These are phyloP conservation scores for Neonectria punicea DNA, from an alignment of 2,329 filamentous ascomycete species.

Conservation along the genomic window DNA sequence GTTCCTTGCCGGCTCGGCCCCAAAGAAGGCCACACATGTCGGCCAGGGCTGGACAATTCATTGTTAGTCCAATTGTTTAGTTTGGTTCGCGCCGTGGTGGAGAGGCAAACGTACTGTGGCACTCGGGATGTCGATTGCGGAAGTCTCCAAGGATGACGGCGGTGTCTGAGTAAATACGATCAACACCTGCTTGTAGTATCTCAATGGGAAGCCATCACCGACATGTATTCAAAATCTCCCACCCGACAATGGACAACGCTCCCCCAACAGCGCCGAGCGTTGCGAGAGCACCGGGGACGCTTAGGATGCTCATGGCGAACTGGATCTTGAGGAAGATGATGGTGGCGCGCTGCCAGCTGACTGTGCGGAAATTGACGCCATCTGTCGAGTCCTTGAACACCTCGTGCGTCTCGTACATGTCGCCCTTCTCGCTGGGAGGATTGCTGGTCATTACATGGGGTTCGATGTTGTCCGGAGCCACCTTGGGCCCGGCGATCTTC, in stretches of 20 bases:
- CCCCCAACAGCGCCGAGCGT: conserved; percentile 27
- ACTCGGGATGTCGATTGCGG: conserved; percentile 40
- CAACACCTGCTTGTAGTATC: neutral
- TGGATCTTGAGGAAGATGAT: conserved; percentile 53
- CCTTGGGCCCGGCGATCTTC: neutral
- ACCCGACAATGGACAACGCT: conserved; percentile 36
- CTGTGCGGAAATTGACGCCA: conserved; percentile 44
- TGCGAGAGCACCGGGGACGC: conserved; percentile 35
- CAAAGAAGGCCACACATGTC: conserved; percentile 40
- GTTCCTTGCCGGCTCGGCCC: conserved; percentile 38
- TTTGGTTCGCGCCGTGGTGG: neutral
- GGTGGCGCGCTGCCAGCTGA: conserved; percentile 53
- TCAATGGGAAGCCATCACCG: conserved; percentile 1
- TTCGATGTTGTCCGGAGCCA: conserved; percentile 13
- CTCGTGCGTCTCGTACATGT: conserved; percentile 31
- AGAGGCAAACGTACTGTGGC: conserved; percentile 34
- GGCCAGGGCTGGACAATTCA: conserved; percentile 29
- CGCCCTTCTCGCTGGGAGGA: conserved; percentile 17
- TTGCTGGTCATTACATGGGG: conserved; percentile 16
- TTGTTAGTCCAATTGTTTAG: neutral
- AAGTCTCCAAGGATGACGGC: conserved; percentile 40
- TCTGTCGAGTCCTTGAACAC: conserved; percentile 41
- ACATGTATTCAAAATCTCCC: conserved; percentile 45
- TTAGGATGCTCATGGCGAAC: conserved; percentile 41
- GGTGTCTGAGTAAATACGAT: conserved; percentile 26